phyloP scores from a whole-genome alignment of 1,284 basidiomycete species.

The Leccinum pachyderme region DNA sequence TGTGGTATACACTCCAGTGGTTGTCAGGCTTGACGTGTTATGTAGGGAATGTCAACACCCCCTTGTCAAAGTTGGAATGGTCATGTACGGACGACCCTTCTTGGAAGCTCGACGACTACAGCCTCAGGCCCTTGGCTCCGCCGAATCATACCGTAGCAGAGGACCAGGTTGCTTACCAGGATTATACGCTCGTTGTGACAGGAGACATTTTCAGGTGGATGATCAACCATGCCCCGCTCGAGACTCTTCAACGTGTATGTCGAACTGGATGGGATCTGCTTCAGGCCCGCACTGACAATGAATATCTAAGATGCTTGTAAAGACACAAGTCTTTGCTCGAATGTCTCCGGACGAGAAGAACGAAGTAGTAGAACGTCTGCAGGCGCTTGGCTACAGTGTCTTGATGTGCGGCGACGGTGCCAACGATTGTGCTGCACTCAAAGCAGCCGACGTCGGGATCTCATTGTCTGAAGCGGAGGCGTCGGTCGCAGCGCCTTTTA shows the following conservation, averaged over 20 bases:
- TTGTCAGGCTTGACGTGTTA: neutral
- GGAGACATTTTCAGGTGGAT: slow-evolving; percentile 99
- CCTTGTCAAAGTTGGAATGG: slow-evolving; percentile 84
- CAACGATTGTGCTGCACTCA: slow-evolving; percentile 97
- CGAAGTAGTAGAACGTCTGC: slow-evolving; percentile 94
- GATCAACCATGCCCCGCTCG: slow-evolving; percentile 91
- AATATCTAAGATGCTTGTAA: slow-evolving; percentile 86
- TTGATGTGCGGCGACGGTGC: slow-evolving; percentile 99
- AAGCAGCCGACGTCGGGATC: slow-evolving; percentile 97
- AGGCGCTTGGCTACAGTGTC: slow-evolving; percentile 92
- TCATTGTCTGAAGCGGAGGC: slow-evolving; percentile 98
- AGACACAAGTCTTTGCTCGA: slow-evolving; percentile 94
- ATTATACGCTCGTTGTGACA: slow-evolving; percentile 91
- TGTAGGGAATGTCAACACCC: slow-evolving; percentile 58
- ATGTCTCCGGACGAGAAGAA: slow-evolving; percentile 99
- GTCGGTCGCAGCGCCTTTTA: slow-evolving; percentile 98
- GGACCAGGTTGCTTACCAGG: slow-evolving; percentile 73
- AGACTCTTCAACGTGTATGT: slow-evolving; percentile 87
- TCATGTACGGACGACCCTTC: slow-evolving; percentile 86
- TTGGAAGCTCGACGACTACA: slow-evolving; percentile 87
- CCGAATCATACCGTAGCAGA: slow-evolving; percentile 66
- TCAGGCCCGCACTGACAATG: slow-evolving; percentile 1
- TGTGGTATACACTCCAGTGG: neutral
- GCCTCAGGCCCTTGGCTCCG: slow-evolving; percentile 74
- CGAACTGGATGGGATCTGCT: neutral